Conservation (phyloP, 306 rosid genomes). For the Pyrus pyrifolia region DNA sequence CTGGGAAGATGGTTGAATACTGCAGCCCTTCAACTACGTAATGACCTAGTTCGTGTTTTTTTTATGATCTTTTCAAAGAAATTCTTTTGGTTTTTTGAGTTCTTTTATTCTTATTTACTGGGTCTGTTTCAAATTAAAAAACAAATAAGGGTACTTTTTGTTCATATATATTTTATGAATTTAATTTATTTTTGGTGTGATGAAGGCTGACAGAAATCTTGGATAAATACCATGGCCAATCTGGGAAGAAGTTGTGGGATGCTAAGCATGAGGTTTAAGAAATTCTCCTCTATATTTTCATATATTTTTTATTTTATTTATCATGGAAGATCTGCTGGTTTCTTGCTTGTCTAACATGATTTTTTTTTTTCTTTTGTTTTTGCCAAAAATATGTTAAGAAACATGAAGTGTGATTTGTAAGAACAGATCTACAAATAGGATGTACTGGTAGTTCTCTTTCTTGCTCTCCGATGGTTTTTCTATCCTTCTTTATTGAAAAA, state of each 20-base stretch:
- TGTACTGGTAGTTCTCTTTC: neutral
- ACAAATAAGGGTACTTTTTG: neutral
- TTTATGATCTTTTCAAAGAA: neutral
- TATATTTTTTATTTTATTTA: neutral
- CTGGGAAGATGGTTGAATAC: constrained; percentile 67
- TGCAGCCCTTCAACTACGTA: constrained; percentile 72
- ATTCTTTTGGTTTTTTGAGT: neutral
- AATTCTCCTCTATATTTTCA: neutral
- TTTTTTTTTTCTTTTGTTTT: neutral
- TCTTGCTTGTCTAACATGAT: constrained; percentile 6
- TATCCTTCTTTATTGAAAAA: neutral
- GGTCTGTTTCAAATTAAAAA: neutral
- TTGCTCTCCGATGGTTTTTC: neutral
- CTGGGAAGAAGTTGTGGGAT: constrained; percentile 72
- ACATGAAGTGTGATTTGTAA: constrained; percentile 22
- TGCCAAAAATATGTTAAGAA: constrained; percentile 43
- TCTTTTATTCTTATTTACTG: neutral
- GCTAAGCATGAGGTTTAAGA: constrained; percentile 80
- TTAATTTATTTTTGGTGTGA: neutral
- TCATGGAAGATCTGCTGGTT: neutral
- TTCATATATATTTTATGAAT: neutral
- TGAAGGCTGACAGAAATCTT: constrained; percentile 57
- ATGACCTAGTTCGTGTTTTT: neutral
- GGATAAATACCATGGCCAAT: constrained; percentile 61
- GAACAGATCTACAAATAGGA: constrained; percentile 67